Evolutionary conservation across 352 stramenopile species (phyloP).

Genomic region (Hyaloperonospora arabidopsidis): DNA sequence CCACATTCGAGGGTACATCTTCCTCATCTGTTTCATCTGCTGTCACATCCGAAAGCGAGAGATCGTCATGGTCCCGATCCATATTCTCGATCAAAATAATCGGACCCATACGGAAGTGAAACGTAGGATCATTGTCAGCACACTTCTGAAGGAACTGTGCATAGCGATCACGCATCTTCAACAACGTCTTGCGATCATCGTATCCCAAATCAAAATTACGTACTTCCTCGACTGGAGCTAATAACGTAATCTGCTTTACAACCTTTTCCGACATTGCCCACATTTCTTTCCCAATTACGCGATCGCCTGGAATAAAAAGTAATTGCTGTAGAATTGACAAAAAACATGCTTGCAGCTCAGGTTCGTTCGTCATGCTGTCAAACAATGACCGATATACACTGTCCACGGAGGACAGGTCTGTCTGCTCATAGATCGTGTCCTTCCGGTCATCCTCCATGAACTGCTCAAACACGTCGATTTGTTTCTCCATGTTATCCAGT

Average conservation of each 20-base stretch:
- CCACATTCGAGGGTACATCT: conserved; percentile 28
- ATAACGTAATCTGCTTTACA: conserved; percentile 68
- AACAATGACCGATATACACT: conserved; percentile 60
- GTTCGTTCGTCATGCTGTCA: conserved; percentile 49
- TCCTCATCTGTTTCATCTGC: conserved; percentile 65
- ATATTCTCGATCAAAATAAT: conserved; percentile 75
- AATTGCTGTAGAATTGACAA: conserved; percentile 78
- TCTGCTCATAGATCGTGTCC: conserved; percentile 79
- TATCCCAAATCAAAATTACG: conserved; percentile 72
- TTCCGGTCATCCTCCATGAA: conserved; percentile 86
- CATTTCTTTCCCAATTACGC: conserved; percentile 82
- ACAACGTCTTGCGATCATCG: conserved; percentile 68
- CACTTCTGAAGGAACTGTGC: conserved; percentile 65
- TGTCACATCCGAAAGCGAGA: conserved; percentile 45
- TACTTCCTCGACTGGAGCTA: conserved; percentile 76
- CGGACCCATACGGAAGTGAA: conserved; percentile 58
- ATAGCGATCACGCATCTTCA: conserved; percentile 71
- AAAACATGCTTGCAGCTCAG: conserved; percentile 59
- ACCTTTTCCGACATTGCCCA: conserved; percentile 72
- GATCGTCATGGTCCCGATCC: conserved; percentile 45
- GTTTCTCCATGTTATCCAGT: conserved; percentile 83
- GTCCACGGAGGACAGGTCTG: conserved; percentile 59
- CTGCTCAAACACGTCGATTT: conserved; percentile 83
- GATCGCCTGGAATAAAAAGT: conserved; percentile 77
- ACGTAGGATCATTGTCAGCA: conserved; percentile 58